Conservation (phyloP, 352 stramenopile genomes). For the Hyaloperonospora arabidopsidis region DNA sequence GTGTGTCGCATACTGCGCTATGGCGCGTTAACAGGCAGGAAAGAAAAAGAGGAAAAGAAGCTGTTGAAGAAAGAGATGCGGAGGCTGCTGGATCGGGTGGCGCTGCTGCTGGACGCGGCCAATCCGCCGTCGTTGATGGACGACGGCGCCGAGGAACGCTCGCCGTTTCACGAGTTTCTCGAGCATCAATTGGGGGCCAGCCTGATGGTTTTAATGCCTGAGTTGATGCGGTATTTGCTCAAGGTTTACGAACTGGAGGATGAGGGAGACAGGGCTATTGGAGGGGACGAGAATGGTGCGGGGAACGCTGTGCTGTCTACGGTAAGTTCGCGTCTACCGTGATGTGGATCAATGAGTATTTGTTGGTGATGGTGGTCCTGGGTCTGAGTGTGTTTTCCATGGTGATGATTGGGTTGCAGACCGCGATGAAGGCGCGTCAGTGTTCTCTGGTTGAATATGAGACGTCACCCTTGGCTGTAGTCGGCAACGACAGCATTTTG, state of each 20-base stretch:
- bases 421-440: conserved; percentile 17
- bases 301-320: conserved; percentile 11
- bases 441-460: conserved; percentile 1
- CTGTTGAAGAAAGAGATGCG: conserved; percentile 52
- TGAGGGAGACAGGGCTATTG: conserved; percentile 1
- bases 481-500: conserved; percentile 45
- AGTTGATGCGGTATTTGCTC: conserved; percentile 44
- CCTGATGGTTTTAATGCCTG: conserved; percentile 36
- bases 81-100: conserved; percentile 60
- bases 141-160: conserved; percentile 55
- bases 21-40: conserved; percentile 15
- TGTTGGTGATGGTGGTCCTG: too few species aligned
- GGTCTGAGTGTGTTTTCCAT: conserved; percentile 2
- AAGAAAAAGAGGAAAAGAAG: conserved; percentile 29
- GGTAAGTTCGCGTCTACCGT: conserved; percentile 1
- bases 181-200: conserved; percentile 37
- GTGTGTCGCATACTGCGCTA: conserved; percentile 48
- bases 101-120: conserved; percentile 61
- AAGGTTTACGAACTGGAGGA: conserved; percentile 50
- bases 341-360: not conserved
- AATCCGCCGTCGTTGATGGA: conserved; percentile 58
- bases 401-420: conserved; percentile 17
- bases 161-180: conserved; percentile 68
- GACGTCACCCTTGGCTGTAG: conserved; percentile 2
- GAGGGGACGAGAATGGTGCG: conserved; percentile 2